Conservation (phyloP, 495 filamentous ascomycete genomes). For the Tuber borchii region DNA sequence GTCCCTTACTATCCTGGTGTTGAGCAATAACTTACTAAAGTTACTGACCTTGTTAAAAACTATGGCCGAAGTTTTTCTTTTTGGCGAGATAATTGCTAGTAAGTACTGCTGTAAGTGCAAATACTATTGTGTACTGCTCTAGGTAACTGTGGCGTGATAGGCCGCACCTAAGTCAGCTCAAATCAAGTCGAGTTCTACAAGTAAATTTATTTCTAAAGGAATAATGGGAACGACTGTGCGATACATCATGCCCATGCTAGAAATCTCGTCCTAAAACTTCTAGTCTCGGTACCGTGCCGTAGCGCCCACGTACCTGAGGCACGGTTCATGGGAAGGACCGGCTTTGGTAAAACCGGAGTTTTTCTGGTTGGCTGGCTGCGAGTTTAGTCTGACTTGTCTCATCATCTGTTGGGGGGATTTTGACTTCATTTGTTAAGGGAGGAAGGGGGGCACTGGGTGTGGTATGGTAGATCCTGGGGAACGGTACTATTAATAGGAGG, state of each 20-base stretch:
- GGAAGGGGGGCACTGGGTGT: no score
- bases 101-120: background rate
- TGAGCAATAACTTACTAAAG: background rate
- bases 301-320: background rate
- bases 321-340: background rate
- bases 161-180: background rate
- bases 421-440: no score
- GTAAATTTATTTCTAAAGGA: background rate
- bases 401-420: no score
- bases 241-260: background rate
- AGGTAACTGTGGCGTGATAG: background rate
- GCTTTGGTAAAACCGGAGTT: background rate
- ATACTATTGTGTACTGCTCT: background rate
- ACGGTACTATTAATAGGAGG: no score
- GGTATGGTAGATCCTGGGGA: no score
- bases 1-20: background rate
- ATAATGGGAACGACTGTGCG: background rate
- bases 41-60: background rate
- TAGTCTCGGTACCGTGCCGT: background rate
- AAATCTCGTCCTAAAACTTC: background rate
- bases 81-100: background rate
- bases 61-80: background rate
- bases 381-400: background rate
- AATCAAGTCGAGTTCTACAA: background rate
- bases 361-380: background rate